Conservation (phyloP, 306 rosid species). For the Cicer pinnatifidum region DNA sequence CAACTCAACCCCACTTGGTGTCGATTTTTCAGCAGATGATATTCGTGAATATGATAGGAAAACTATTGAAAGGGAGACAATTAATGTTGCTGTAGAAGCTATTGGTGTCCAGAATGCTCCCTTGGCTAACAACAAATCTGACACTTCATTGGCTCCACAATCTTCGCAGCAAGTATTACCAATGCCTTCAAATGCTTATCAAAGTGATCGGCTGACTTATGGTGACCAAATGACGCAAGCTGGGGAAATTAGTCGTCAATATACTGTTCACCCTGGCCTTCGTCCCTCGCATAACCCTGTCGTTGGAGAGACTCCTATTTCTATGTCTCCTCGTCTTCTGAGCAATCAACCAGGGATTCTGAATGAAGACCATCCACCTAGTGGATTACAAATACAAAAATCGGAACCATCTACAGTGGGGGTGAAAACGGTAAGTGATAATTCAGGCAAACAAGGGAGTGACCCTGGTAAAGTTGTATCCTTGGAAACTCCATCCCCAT, state of each 20-base stretch:
- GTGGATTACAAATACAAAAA: conserved; percentile 51
- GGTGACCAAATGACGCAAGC: conserved; percentile 52
- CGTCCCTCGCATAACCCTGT: conserved; percentile 49
- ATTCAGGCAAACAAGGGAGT: conserved; percentile 54
- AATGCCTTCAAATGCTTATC: conserved; percentile 53
- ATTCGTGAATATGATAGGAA: conserved; percentile 55
- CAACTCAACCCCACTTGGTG: conserved; percentile 60
- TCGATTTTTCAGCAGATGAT: conserved; percentile 55
- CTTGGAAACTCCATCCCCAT: conserved; percentile 46
- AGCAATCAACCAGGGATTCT: conserved; percentile 48
- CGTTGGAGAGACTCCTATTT: conserved; percentile 47
- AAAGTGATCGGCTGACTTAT: conserved; percentile 44
- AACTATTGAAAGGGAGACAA: conserved; percentile 51
- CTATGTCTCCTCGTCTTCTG: conserved; percentile 47
- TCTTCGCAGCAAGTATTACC: conserved; percentile 56
- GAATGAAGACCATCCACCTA: conserved; percentile 46
- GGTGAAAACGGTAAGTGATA: conserved; percentile 48
- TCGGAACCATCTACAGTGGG: conserved; percentile 49
- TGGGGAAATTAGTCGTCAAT: conserved; percentile 54
- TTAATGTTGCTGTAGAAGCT: conserved; percentile 50
- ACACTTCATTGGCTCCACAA: conserved; percentile 46
- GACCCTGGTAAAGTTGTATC: conserved; percentile 48
- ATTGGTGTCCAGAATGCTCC: conserved; percentile 44
- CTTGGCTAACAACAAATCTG: conserved; percentile 44
- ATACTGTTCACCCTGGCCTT: conserved; percentile 50